phyloP scores from a whole-genome alignment of 1,139 yeast species.

The Protomyces lactucae-debilis region DNA sequence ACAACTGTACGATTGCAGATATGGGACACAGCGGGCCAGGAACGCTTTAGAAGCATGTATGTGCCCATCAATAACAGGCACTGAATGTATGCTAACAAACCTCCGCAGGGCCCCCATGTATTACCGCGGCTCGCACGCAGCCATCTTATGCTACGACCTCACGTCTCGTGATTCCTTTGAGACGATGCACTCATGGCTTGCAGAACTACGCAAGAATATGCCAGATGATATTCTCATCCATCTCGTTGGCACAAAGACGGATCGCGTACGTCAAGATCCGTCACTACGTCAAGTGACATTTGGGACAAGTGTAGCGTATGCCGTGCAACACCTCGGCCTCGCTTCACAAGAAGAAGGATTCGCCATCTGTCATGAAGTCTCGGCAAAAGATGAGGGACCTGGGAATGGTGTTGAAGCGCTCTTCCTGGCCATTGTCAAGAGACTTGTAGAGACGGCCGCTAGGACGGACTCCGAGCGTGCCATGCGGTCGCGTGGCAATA shows the following conservation, averaged over 20 bases:
- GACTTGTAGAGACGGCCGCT: constrained; percentile 10
- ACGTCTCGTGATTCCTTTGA: constrained; percentile 90
- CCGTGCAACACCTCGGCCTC: constrained; percentile 36
- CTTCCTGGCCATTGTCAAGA: constrained; percentile 6
- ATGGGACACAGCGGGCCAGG: constrained; percentile 99
- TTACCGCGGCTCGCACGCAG: constrained; percentile 91
- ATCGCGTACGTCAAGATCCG: constrained; percentile 47
- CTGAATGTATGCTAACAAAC: constrained; percentile 56
- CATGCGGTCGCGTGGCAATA: constrained; percentile 3
- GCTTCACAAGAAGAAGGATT: constrained; percentile 7
- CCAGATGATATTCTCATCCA: constrained; percentile 15
- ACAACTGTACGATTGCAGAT: constrained; percentile 77
- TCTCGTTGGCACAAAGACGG: constrained; percentile 60
- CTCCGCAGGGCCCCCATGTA: constrained; percentile 81
- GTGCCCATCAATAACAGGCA: neutral
- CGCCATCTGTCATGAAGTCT: constrained; percentile 27
- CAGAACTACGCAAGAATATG: constrained; percentile 21
- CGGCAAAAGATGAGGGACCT: constrained; percentile 29
- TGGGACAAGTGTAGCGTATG: constrained; percentile 41
- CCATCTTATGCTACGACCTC: constrained; percentile 82
- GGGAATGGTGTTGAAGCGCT: constrained; percentile 35
- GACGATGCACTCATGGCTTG: constrained; percentile 75
- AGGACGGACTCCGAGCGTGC: constrained; percentile 12
- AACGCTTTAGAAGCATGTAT: constrained; percentile 69
- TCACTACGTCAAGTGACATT: constrained; percentile 41